phyloP scores from a whole-genome alignment of 2,329 filamentous ascomycete genomes.

The Arthrobotrys sinensis region DNA sequence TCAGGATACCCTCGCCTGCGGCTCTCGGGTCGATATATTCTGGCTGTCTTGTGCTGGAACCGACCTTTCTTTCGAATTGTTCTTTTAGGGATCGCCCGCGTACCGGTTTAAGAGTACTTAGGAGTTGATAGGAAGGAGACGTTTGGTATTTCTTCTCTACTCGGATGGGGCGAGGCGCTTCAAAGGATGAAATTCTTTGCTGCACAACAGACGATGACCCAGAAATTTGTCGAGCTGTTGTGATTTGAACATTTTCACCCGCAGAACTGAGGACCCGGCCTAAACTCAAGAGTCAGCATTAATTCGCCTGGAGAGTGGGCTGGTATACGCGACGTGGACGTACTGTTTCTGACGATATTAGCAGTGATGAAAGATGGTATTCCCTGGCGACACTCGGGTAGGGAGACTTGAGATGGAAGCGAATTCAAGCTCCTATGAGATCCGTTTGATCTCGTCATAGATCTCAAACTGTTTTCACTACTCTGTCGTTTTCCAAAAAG shows the following conservation, averaged over 20 bases:
- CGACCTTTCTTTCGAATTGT: slow-evolving; percentile 11
- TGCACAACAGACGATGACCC: slow-evolving; percentile 42
- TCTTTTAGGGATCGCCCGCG: slow-evolving; percentile 42
- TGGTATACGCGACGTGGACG: neutral
- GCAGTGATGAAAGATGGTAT: slow-evolving; percentile 49
- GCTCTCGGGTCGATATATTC: neutral
- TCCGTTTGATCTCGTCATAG: neutral
- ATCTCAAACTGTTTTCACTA: slow-evolving; percentile 3
- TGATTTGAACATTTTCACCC: neutral
- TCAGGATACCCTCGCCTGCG: neutral
- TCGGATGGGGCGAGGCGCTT: slow-evolving; percentile 23
- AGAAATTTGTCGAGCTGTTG: slow-evolving; percentile 29
- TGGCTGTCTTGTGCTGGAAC: neutral
- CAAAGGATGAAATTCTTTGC: slow-evolving; percentile 56
- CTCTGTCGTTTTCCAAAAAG: slow-evolving; percentile 36
- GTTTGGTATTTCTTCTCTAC: slow-evolving; percentile 54
- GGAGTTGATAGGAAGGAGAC: slow-evolving; percentile 49
- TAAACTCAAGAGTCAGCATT: slow-evolving; percentile 11
- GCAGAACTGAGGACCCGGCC: slow-evolving; percentile 1
- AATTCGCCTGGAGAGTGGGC: neutral
- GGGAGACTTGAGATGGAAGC: slow-evolving; percentile 50
- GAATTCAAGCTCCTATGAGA: slow-evolving; percentile 44
- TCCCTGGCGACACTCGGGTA: slow-evolving; percentile 40
- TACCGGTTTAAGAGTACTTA: slow-evolving; percentile 47
- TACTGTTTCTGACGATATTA: slow-evolving; percentile 47